Evolutionary conservation across 306 rosid species (phyloP).

Genomic region (Inga laurina): DNA sequence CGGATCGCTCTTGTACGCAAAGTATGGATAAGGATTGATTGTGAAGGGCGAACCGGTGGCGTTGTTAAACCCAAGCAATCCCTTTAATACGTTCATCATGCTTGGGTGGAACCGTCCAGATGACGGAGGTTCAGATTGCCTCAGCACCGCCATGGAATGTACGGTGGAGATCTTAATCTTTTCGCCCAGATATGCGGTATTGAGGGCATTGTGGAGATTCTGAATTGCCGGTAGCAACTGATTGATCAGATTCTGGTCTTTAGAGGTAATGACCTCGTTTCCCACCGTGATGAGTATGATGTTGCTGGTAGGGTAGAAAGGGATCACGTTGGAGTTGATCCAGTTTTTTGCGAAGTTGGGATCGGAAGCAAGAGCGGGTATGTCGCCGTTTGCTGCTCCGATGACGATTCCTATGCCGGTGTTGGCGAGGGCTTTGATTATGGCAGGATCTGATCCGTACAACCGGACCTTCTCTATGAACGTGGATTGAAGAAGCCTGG

Average conservation of each 20-base stretch:
- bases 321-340: conserved; percentile 69
- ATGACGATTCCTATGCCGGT: conserved; percentile 87
- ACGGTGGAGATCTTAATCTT: conserved; percentile 86
- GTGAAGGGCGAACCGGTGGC: conserved; percentile 83
- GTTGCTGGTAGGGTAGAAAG: conserved; percentile 79
- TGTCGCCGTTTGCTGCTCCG: conserved; percentile 84
- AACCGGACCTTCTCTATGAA: conserved; percentile 77
- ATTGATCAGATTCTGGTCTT: conserved; percentile 50
- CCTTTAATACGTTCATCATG: conserved; percentile 51
- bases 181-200: conserved; percentile 55
- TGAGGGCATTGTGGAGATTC: conserved; percentile 78
- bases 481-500: conserved; percentile 87
- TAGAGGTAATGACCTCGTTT: conserved; percentile 81
- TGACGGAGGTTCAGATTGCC: conserved; percentile 84
- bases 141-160: conserved; percentile 86
- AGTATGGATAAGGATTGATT: conserved; percentile 93
- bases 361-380: conserved; percentile 79
- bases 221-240: conserved; percentile 85
- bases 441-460: conserved; percentile 86
- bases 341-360: conserved; percentile 70
- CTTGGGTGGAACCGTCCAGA: conserved; percentile 68
- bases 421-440: conserved; percentile 83
- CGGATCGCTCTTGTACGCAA: conserved; percentile 78
- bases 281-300: conserved; percentile 90
- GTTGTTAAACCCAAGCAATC: conserved; percentile 61